Evolutionary conservation across 345 rosid species (phyloP).

Genomic region (Brassica juncea): DNA sequence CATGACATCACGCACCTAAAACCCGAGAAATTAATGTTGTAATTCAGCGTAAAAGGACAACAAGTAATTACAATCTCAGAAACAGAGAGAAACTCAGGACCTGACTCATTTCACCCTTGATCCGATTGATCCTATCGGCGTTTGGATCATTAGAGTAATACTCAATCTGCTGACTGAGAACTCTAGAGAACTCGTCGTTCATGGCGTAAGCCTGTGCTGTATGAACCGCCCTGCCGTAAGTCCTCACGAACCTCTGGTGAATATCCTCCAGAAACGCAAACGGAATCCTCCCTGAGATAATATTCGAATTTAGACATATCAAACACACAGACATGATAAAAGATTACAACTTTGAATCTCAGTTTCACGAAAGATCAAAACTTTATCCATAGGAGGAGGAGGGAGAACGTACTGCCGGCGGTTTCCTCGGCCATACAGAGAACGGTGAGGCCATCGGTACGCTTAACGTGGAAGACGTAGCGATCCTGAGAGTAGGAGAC

Average conservation of each 20-base stretch:
- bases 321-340: neutral
- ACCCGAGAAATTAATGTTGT: neutral
- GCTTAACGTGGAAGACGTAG: conserved; percentile 82
- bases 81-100: conserved; percentile 39
- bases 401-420: conserved; percentile 64
- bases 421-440: conserved; percentile 98
- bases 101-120: conserved; percentile 89
- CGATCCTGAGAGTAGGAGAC: conserved; percentile 95
- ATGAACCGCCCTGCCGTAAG: conserved; percentile 79
- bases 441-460: conserved; percentile 97
- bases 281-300: conserved; percentile 77
- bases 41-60: neutral
- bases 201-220: conserved; percentile 92
- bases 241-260: conserved; percentile 93
- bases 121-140: conserved; percentile 83
- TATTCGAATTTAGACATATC: neutral
- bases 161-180: conserved; percentile 96
- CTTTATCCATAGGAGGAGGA: neutral
- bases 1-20: conserved; percentile 79
- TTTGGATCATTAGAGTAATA: conserved; percentile 91
- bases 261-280: conserved; percentile 96
- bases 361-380: conserved; percentile 5
- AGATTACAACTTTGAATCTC: neutral
- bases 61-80: neutral
- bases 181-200: conserved; percentile 97